Percentiles rank a stretch among this genome's conserved stretches.
These are phyloP conservation scores for Neurospora sp. DNA, from an alignment of 495 filamentous ascomycete genomes.

Conservation along the genomic window DNA sequence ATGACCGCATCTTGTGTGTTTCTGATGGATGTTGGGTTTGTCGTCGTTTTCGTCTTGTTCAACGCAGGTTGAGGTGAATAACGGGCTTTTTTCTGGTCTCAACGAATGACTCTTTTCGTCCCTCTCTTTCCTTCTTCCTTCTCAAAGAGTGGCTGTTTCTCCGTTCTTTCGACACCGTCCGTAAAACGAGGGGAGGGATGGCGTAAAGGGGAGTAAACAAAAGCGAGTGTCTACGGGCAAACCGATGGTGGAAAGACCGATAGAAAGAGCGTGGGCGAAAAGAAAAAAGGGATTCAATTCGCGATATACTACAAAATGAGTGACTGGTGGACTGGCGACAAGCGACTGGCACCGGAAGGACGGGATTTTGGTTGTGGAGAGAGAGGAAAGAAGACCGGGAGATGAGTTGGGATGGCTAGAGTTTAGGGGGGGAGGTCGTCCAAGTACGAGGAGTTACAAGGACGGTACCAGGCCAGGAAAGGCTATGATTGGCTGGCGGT, in stretches of 20 bases:
- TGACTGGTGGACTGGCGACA: neutral
- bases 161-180: neutral
- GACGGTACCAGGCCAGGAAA: neutral
- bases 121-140: neutral
- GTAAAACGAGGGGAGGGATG: neutral
- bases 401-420: neutral
- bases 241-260: neutral
- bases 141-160: slow-evolving; percentile 12
- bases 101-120: slow-evolving; percentile 1
- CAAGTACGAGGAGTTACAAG: neutral
- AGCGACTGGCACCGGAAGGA: neutral
- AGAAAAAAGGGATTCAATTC: neutral
- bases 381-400: neutral
- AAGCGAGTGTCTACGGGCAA: neutral
- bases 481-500: neutral
- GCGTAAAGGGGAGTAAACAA: neutral
- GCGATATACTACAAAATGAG: neutral
- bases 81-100: neutral
- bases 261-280: neutral
- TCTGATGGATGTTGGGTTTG: neutral
- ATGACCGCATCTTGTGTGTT: slow-evolving; percentile 12
- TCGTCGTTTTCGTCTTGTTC: neutral
- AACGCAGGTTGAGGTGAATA: neutral
- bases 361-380: neutral
- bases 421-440: neutral